Conservation (phyloP, 106 monocot species). For the Dendrobium nobile region DNA sequence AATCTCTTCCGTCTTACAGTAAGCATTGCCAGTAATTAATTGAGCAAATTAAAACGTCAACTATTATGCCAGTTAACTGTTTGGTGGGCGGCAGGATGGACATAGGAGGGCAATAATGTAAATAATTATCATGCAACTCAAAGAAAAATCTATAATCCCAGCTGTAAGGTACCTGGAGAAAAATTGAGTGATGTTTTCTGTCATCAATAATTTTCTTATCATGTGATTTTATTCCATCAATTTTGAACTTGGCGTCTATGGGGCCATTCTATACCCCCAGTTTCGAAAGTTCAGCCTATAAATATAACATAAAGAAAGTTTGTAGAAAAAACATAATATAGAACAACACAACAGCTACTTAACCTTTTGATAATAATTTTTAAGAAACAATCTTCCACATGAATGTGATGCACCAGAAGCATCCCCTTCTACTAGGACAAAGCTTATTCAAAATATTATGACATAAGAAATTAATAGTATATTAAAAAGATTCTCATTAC, state of each 20-base stretch:
- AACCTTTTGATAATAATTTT: neutral
- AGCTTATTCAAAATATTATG: too few species aligned
- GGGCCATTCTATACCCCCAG: constrained; percentile 35
- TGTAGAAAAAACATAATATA: neutral
- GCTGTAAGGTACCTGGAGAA: constrained; percentile 65
- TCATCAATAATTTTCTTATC: constrained; percentile 36
- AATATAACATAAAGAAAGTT: neutral
- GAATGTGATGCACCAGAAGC: neutral
- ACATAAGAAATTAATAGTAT: too few species aligned
- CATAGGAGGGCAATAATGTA: neutral
- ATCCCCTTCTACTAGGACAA: too few species aligned
- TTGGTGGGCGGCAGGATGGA: too few species aligned
- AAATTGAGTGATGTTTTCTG: constrained; percentile 60
- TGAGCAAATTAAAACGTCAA: constrained; percentile 26
- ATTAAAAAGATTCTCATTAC: too few species aligned
- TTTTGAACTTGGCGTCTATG: neutral
- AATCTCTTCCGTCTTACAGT: constrained; percentile 65
- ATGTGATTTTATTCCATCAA: constrained; percentile 30
- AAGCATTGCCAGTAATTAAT: constrained; percentile 59
- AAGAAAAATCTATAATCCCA: neutral
- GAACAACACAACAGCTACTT: neutral
- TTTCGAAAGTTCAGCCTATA: constrained; percentile 76
- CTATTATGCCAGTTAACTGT: neutral
- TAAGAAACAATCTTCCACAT: neutral
- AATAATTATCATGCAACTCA: neutral